Base-by-base conservation (phyloP, 2,329 filamentous ascomycete genomes). In the Orbilia brochopaga region DNA sequence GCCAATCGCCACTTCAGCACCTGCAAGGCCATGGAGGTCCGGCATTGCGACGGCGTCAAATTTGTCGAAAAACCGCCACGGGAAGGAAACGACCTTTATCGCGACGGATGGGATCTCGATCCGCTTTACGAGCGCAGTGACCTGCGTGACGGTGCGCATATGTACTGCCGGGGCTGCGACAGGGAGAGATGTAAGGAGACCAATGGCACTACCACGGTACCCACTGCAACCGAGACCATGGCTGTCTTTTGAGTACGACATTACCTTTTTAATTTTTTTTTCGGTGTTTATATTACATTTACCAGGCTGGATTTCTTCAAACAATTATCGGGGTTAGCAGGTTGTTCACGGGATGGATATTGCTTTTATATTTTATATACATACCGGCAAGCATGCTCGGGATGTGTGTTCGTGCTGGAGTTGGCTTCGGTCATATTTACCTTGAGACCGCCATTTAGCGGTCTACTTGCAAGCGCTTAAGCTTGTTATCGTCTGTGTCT, bases 21-120 rank as follows among this genome's bases (percentile, higher is more conserved):
- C 11, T 70, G 66, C 50, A 64, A 44, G 11, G 66, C 66, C 15
- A 60, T 64, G 66, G 66, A 70, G 42, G 66, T 70, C 30, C 66
- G 66, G 21, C 66, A 70, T 17, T 64, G 66, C 21, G 59, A 63
- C 35, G 60, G 66, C n/a, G 66, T 60, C 15, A 40, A 23, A 4
- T 51, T 53, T 37, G 66, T 21, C n/a, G 59, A 70, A 32, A 70
- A 64, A 13, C 66, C 66, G 48, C 66, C 66, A 13, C 54, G 13
- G 15, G 59, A 60, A 51, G 66, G 66, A 27, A 70, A 70, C 42
- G 59, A 64, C n/a, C 63, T 59, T 24, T 70, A 70, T 24, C 19
- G 66, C 23, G 66, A 70, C 23, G 59, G 59, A 19, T 70, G 59
- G 59, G 59, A 44, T 10, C 32, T 32, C 11, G 66, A 70, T 27